phyloP scores from a whole-genome alignment of 164 flowering plant genomes.

The Saururus chinensis region DNA sequence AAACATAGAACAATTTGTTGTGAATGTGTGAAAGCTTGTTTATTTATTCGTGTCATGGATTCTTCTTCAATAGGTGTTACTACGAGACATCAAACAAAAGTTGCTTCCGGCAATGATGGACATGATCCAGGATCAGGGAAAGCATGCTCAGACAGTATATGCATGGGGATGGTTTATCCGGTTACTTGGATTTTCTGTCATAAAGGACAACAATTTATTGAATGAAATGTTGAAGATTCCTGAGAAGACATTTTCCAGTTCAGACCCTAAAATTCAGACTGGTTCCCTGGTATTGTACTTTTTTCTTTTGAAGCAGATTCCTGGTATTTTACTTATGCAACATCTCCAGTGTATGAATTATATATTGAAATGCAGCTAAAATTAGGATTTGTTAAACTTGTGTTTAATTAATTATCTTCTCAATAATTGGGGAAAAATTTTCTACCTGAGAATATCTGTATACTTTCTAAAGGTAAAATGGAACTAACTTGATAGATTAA shows the following conservation, averaged over 20 bases:
- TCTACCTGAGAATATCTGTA: no score
- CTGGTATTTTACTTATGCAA: neutral
- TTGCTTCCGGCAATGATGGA: conserved; percentile 49
- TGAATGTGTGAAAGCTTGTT: neutral
- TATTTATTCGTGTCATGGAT: neutral
- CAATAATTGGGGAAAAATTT: no score
- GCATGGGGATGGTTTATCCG: conserved; percentile 88
- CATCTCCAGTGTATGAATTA: neutral
- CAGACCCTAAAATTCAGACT: conserved; percentile 53
- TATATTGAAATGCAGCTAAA: neutral
- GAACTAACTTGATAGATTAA: no score
- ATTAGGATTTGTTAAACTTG: no score
- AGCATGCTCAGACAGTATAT: conserved; percentile 43
- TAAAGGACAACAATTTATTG: conserved; percentile 41
- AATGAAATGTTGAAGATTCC: conserved; percentile 69
- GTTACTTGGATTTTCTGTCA: conserved; percentile 44
- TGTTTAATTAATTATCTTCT: no score
- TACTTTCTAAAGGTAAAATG: no score
- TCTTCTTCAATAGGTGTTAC: conserved; percentile 32
- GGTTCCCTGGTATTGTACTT: conserved; percentile 48
- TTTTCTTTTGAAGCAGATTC: neutral
- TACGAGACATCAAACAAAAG: conserved; percentile 37
- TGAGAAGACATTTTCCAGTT: conserved; percentile 55
- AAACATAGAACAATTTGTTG: neutral
- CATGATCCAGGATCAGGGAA: conserved; percentile 28